Evolutionary conservation across 306 rosid species (phyloP).

Genomic region (Ceratonia siliqua): DNA sequence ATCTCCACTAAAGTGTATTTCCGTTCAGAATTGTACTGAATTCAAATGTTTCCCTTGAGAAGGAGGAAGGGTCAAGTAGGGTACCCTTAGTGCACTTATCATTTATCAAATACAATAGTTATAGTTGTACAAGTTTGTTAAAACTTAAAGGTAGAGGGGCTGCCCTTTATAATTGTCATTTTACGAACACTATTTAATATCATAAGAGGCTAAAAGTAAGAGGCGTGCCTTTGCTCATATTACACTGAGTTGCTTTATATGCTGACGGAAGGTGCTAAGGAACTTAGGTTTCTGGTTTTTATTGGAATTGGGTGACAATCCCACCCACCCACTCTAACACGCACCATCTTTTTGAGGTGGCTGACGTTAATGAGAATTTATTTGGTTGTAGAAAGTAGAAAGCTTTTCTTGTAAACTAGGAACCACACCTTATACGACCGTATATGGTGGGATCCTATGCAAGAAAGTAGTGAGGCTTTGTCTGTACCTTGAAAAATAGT

Average conservation of each 20-base stretch:
- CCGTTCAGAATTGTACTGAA: slow-evolving; percentile 7
- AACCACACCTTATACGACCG: not conserved
- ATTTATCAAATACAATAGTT: slow-evolving; percentile 30
- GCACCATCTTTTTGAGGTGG: slow-evolving; percentile 29
- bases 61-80: slow-evolving; percentile 41
- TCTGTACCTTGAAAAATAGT: not conserved
- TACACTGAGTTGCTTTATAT: not conserved
- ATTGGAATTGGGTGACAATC: not conserved
- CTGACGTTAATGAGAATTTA: not conserved
- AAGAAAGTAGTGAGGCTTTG: slow-evolving; percentile 25
- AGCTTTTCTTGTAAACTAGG: slow-evolving; percentile 25
- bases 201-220: not conserved
- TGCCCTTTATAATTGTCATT: not conserved
- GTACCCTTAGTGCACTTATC: slow-evolving; percentile 27
- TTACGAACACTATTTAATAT: slow-evolving; percentile 16
- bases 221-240: not conserved
- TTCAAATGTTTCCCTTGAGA: slow-evolving; percentile 36
- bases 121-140: slow-evolving; percentile 23
- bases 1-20: slow-evolving; percentile 47
- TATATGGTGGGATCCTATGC: slow-evolving; percentile 46
- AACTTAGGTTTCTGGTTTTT: not conserved
- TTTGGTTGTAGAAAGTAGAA: slow-evolving; percentile 15
- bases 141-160: slow-evolving; percentile 4
- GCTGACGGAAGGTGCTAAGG: not conserved
- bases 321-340: slow-evolving; percentile 2